Evolutionary conservation across 1,139 yeast species (phyloP).

Genomic region (Sugiyamaella neomexicana): DNA sequence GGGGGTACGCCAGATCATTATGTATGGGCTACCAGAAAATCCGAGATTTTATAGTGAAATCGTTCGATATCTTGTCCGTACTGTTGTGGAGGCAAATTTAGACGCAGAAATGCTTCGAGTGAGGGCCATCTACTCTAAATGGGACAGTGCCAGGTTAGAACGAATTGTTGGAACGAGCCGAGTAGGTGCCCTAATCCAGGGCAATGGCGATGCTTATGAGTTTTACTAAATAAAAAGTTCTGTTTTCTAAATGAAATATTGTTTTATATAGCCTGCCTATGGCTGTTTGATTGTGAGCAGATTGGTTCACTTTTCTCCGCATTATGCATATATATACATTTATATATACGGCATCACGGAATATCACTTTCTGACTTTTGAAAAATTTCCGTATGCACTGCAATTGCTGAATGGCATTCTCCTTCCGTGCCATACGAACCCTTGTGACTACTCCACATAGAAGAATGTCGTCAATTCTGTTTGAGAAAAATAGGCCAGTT

Average conservation of each 20-base stretch:
- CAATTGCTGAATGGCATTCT: neutral
- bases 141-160: constrained; percentile 81
- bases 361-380: neutral
- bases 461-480: constrained; percentile 15
- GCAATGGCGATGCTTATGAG: constrained; percentile 71
- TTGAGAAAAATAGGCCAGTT: constrained; percentile 25
- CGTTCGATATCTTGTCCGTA: constrained; percentile 50
- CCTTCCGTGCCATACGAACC: neutral
- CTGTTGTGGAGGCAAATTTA: constrained; percentile 41
- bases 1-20: constrained; percentile 81
- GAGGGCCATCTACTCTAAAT: constrained; percentile 66
- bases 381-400: neutral
- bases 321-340: neutral
- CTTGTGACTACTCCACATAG: neutral
- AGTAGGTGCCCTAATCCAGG: constrained; percentile 67
- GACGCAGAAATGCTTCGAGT: constrained; percentile 61
- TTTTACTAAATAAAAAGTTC: constrained; percentile 41
- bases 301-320: neutral
- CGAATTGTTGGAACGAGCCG: constrained; percentile 81
- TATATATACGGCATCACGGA: neutral
- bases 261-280: neutral
- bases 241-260: no score
- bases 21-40: constrained; percentile 84
- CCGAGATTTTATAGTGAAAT: constrained; percentile 82
- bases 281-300: neutral